A percentile compares a stretch with the other conserved stretches of the same genome.
Conservation (phyloP, 83 land plant species). For the Picea engelmannii region DNA sequence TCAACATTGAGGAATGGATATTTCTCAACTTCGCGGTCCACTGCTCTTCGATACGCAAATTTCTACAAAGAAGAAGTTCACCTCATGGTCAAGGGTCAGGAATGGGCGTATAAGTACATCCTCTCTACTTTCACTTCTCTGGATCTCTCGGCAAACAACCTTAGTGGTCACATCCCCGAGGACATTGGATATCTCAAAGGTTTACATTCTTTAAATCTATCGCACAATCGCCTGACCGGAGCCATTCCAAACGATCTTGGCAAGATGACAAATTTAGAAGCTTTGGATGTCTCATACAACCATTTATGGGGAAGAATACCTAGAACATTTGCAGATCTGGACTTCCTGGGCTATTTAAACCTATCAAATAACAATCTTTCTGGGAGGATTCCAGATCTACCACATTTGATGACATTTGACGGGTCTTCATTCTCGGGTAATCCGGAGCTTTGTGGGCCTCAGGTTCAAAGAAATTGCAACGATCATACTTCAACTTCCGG, state of each 20-base stretch:
- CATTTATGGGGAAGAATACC: slow-evolving; percentile 37
- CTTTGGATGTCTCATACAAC: slow-evolving; percentile 28
- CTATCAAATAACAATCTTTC: slow-evolving; percentile 39
- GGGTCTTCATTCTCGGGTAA: slow-evolving; percentile 36
- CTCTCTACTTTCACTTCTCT: not conserved
- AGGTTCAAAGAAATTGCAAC: not conserved
- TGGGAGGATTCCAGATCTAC: slow-evolving; percentile 30
- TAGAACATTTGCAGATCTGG: not conserved
- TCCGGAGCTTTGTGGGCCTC: slow-evolving; percentile 38
- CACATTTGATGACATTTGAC: slow-evolving; percentile 19
- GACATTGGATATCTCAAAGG: slow-evolving; percentile 2
- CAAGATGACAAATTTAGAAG: slow-evolving; percentile 8
- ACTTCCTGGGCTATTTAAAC: slow-evolving; percentile 19
- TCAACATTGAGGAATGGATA: not conserved
- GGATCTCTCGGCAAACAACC: not conserved
- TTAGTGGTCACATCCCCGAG: not conserved
- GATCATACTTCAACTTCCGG: too few species aligned
- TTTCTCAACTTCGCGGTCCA: not conserved
- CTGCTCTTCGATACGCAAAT: not conserved
- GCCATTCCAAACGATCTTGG: slow-evolving; percentile 19
- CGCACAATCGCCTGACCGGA: slow-evolving; percentile 26
- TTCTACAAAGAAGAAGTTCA: not conserved
- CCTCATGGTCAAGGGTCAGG: not conserved
- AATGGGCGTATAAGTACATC: not conserved
- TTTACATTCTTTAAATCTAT: slow-evolving; percentile 19